Base-by-base conservation (phyloP, 805 yeast genomes). In the Tetrapisispora fleetii region DNA sequence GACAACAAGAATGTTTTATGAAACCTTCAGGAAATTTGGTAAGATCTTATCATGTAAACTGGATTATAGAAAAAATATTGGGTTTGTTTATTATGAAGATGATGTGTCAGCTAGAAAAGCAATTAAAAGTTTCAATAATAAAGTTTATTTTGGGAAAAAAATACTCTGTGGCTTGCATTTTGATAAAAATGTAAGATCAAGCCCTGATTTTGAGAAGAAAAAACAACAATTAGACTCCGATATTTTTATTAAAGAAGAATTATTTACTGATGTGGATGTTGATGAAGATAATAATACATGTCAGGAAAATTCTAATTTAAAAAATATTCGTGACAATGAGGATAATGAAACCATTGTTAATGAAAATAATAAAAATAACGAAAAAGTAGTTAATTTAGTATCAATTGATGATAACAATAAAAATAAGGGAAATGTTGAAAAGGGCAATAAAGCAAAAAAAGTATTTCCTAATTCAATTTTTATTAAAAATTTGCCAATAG, bases 1-100 rank as follows among this genome's bases (percentile, higher is more conserved):
- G 37, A 70, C 81, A 0, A 72, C 77, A 28, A 68, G 73, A 46
- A 63, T 57, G 14, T 77, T 78, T 54, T 78, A 75, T 59, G 79
- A 75, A 47, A 69, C 70, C 7, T 78, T 79, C 55, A 76, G 69
- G 52, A 58, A 60, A 1, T 75, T 67, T 61, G 81, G 80, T 24
- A 72, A 68, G 47, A 67, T 73, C 17, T 52, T 71, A 9, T 72
- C 76, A 8, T 71, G 76, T 45, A 72, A 72, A 48, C 49, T 72
- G 32, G 72, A 71, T 50, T 52, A 60, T 43, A 58, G 61, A 24
- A 71, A 72, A 52, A 63, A 63, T 45, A 72, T 71, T 47, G 77
- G 76, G 0, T 73, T 72, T 51, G 66, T 72, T 28, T 68, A 72
- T 38, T 73, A 70, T 51, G 68, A 66, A 37, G 60, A 62, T 45